Evolutionary conservation across 108 stramenopile genomes (phyloP).

Genomic region (Skeletonema marinoi): DNA sequence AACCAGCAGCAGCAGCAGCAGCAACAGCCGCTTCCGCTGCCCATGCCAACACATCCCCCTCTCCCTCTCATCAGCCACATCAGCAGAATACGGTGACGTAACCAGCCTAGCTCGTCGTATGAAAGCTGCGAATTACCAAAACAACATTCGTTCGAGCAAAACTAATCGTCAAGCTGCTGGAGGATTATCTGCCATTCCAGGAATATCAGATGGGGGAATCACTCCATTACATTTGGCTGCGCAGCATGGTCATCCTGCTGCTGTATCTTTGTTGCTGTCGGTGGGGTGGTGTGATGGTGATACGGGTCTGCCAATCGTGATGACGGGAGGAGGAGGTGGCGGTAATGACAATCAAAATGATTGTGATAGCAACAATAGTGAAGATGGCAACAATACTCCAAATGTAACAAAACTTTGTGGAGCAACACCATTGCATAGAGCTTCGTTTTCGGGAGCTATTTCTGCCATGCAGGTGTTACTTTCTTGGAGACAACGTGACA

Average conservation of each 20-base stretch:
- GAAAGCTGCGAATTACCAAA: neutral
- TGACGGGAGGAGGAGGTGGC: neutral
- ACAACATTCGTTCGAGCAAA: neutral
- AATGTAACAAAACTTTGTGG: slow-evolving; percentile 14
- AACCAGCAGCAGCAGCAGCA: neutral
- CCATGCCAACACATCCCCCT: slow-evolving; percentile 67
- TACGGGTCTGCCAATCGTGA: slow-evolving; percentile 12
- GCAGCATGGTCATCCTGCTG: slow-evolving; percentile 78
- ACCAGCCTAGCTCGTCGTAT: slow-evolving; percentile 41
- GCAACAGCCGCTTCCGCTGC: slow-evolving; percentile 31
- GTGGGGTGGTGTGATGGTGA: slow-evolving; percentile 56
- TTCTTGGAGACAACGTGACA: slow-evolving; percentile 24
- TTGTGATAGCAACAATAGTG: neutral
- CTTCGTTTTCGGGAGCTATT: slow-evolving; percentile 80
- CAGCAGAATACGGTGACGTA: slow-evolving; percentile 84
- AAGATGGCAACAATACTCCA: neutral
- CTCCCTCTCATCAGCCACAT: slow-evolving; percentile 78
- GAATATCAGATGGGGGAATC: slow-evolving; percentile 34
- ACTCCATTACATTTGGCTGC: slow-evolving; percentile 79
- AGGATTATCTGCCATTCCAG: neutral
- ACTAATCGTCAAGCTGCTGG: neutral
- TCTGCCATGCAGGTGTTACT: slow-evolving; percentile 75
- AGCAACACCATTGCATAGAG: slow-evolving; percentile 84
- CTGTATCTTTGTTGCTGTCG: slow-evolving; percentile 58
- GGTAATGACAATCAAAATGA: neutral